Evolutionary conservation across 495 filamentous ascomycete species (phyloP).

Genomic region (Aspergillus olivimuriae): DNA sequence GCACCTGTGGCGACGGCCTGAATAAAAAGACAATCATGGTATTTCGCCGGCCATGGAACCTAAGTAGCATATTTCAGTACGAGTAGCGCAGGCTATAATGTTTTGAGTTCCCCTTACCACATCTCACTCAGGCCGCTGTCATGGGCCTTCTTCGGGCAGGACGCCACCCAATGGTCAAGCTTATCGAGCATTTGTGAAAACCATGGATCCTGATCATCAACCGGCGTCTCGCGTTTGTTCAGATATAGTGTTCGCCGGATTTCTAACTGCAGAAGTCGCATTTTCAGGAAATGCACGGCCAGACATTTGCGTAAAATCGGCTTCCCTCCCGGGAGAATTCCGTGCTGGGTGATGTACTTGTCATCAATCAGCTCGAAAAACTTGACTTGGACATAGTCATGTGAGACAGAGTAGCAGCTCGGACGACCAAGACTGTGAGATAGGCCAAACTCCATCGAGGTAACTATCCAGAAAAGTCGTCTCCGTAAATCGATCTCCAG

Average conservation of each 20-base stretch:
- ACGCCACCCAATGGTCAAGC: slow-evolving; percentile 64
- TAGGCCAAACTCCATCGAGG: slow-evolving; percentile 79
- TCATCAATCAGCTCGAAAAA: slow-evolving; percentile 78
- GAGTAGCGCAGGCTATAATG: neutral
- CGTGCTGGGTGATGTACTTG: slow-evolving; percentile 70
- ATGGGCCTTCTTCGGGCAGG: slow-evolving; percentile 54
- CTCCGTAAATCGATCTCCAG: slow-evolving; percentile 83
- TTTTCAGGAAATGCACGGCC: slow-evolving; percentile 86
- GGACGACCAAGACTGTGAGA: slow-evolving; percentile 81
- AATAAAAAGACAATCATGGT: slow-evolving; percentile 80
- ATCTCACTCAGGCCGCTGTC: slow-evolving; percentile 59
- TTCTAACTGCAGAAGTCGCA: slow-evolving; percentile 83
- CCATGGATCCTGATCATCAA: slow-evolving; percentile 76
- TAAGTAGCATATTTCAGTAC: slow-evolving; percentile 17
- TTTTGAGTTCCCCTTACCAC: slow-evolving; percentile 45
- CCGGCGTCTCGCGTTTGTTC: slow-evolving; percentile 64
- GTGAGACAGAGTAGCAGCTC: slow-evolving; percentile 68
- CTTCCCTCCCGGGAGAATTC: slow-evolving; percentile 58
- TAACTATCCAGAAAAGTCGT: slow-evolving; percentile 77
- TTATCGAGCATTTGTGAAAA: slow-evolving; percentile 72
- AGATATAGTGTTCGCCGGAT: slow-evolving; percentile 78
- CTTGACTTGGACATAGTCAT: slow-evolving; percentile 73
- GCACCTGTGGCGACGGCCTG: slow-evolving; percentile 83
- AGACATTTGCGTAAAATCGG: slow-evolving; percentile 73
- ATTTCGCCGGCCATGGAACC: slow-evolving; percentile 72